Evolutionary conservation across 352 stramenopile species (phyloP).

Genomic region (Globisporangium acanthophoron): DNA sequence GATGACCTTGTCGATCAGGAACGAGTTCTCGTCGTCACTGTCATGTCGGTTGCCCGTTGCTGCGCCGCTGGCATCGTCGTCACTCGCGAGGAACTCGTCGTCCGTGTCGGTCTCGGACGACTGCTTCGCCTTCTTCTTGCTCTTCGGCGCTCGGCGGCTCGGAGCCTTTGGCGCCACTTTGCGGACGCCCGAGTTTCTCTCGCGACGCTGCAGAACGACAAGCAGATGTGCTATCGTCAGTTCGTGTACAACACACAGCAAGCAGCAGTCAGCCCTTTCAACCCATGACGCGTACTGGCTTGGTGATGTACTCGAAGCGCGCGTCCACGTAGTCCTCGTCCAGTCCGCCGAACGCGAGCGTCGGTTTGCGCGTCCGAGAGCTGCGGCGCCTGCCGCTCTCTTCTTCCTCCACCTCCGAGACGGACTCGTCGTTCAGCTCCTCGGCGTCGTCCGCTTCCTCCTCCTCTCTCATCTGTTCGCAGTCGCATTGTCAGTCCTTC

Average conservation of each 20-base stretch:
- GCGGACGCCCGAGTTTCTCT: not conserved
- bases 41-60: not conserved
- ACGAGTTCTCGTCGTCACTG: conserved; percentile 50
- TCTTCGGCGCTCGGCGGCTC: not conserved
- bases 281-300: conserved; percentile 7
- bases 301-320: conserved; percentile 12
- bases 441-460: conserved; percentile 28
- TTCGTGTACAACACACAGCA: not conserved
- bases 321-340: conserved; percentile 13
- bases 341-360: conserved; percentile 7
- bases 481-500: not conserved
- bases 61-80: not conserved
- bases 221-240: not conserved
- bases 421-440: conserved; percentile 2
- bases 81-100: conserved; percentile 19
- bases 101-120: conserved; percentile 13
- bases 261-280: not conserved
- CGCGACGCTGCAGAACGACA: conserved; percentile 6
- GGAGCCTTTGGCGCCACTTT: conserved; percentile 3
- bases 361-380: conserved; percentile 10
- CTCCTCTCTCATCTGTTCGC: conserved; percentile 17
- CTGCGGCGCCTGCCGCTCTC: conserved; percentile 11
- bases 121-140: conserved; percentile 16
- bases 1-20: conserved; percentile 83
- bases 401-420: conserved; percentile 4